A percentile compares a stretch with the other conserved stretches of the same genome.
These are phyloP conservation scores for Mrakia gelida DNA, from an alignment of 768 basidiomycete genomes.

Conservation along the genomic window DNA sequence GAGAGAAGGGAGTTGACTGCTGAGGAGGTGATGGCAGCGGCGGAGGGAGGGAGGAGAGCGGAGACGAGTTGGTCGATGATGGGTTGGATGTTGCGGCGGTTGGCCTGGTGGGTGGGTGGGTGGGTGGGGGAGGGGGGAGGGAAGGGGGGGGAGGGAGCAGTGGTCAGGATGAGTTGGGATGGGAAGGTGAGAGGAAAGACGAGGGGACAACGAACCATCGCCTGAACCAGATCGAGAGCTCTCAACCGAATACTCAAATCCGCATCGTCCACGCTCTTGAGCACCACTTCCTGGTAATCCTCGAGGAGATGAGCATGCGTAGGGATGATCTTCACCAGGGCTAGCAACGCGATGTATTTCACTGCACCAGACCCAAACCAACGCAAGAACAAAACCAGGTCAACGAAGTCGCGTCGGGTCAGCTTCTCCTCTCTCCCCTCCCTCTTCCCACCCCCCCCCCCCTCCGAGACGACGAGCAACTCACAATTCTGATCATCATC, in stretches of 20 bases:
- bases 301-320: conserved; percentile 83
- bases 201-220: conserved; percentile 61
- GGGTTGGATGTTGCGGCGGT: conserved; percentile 74
- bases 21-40: conserved; percentile 34
- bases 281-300: conserved; percentile 85
- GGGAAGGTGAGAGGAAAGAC: background rate
- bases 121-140: too few relatives aligned
- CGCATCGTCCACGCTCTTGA: conserved; percentile 81
- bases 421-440: background rate
- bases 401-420: background rate
- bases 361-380: conserved; percentile 52
- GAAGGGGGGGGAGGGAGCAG: background rate
- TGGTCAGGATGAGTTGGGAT: too few relatives aligned
- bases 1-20: conserved; percentile 33
- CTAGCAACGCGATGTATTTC: conserved; percentile 92
- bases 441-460: background rate
- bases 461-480: conserved; percentile 40
- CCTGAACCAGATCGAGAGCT: conserved; percentile 85
- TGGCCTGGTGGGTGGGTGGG: too few relatives aligned
- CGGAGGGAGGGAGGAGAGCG: conserved; percentile 67
- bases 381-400: conserved; percentile 10
- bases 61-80: conserved; percentile 85
- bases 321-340: conserved; percentile 92
- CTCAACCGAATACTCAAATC: conserved; percentile 96
- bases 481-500: conserved; percentile 92